phyloP scores from a whole-genome alignment of 1,139 yeast genomes.

The Sugiyamaella xylanicola region DNA sequence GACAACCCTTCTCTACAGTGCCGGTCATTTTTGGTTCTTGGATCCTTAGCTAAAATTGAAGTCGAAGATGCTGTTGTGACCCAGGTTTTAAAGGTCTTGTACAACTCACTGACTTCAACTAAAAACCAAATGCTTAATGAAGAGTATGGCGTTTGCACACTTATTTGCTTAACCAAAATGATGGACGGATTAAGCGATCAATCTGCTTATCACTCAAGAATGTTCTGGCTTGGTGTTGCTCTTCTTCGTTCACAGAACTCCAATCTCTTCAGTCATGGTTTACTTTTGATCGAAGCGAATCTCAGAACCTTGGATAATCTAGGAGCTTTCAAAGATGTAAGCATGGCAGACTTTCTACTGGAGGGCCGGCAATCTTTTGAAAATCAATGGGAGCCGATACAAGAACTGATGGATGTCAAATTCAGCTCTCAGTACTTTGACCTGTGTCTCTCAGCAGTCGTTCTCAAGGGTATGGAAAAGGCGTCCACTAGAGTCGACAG shows the following conservation, averaged over 20 bases:
- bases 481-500: constrained; percentile 65
- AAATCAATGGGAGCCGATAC: constrained; percentile 51
- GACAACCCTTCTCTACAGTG: constrained; percentile 66
- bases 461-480: constrained; percentile 64
- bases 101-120: constrained; percentile 35
- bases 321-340: constrained; percentile 34
- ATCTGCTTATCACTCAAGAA: constrained; percentile 56
- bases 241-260: constrained; percentile 40
- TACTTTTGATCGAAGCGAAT: constrained; percentile 34
- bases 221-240: constrained; percentile 67
- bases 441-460: constrained; percentile 53
- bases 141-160: constrained; percentile 42
- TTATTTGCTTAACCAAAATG: constrained; percentile 55
- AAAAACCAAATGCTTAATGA: constrained; percentile 43
- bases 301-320: constrained; percentile 36
- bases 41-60: constrained; percentile 67
- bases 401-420: constrained; percentile 48
- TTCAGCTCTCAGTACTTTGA: constrained; percentile 55
- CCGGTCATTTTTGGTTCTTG: constrained; percentile 71
- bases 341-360: constrained; percentile 42
- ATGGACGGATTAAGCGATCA: constrained; percentile 61
- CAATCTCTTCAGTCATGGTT: constrained; percentile 33
- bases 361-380: constrained; percentile 48
- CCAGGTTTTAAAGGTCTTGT: constrained; percentile 44
- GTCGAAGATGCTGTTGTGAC: constrained; percentile 63